Percentiles rank a stretch among this genome's conserved stretches.
Evolutionary conservation across 495 filamentous ascomycete species (phyloP).

Genomic region (Aspergillus sclerotioniger): DNA sequence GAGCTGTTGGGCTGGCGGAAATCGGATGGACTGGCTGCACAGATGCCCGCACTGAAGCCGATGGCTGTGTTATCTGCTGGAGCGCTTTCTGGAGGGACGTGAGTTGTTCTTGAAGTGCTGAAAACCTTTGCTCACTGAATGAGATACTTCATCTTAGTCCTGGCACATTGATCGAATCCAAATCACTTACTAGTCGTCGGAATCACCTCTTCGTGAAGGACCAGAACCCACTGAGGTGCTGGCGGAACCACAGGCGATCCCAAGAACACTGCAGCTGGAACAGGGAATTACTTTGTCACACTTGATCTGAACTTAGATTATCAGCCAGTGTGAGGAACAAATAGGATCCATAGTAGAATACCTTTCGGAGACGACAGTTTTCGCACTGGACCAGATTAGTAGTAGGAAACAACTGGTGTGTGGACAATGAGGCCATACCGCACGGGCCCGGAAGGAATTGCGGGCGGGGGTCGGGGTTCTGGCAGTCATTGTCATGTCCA

Average conservation of each 20-base stretch:
- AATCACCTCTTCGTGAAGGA: not conserved
- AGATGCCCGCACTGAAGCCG: constrained; percentile 7
- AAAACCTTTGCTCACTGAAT: constrained; percentile 21
- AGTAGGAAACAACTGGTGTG: not conserved
- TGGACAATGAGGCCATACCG: constrained; percentile 14
- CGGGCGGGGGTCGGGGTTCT: constrained; percentile 5
- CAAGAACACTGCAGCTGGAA: constrained; percentile 23
- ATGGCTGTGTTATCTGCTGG: constrained; percentile 12
- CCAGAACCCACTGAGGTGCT: constrained; percentile 2
- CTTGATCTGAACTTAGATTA: constrained; percentile 18
- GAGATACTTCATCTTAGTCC: not conserved
- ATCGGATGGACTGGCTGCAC: constrained; percentile 6
- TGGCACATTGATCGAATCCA: not conserved
- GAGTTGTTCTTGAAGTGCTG: constrained; percentile 24
- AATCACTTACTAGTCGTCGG: constrained; percentile 19
- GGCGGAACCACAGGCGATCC: constrained; percentile 19
- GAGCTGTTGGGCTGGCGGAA: constrained; percentile 14
- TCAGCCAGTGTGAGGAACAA: not conserved
- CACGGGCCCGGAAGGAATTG: constrained; percentile 23
- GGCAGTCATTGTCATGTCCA: constrained; percentile 14
- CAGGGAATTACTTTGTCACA: constrained; percentile 27
- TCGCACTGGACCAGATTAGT: constrained; percentile 19
- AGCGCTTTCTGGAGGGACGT: constrained; percentile 19
- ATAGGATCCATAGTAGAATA: not conserved
- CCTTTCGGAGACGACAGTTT: constrained; percentile 30